phyloP scores from a whole-genome alignment of 305 asterid genomes.

The Solanum hybrid region DNA sequence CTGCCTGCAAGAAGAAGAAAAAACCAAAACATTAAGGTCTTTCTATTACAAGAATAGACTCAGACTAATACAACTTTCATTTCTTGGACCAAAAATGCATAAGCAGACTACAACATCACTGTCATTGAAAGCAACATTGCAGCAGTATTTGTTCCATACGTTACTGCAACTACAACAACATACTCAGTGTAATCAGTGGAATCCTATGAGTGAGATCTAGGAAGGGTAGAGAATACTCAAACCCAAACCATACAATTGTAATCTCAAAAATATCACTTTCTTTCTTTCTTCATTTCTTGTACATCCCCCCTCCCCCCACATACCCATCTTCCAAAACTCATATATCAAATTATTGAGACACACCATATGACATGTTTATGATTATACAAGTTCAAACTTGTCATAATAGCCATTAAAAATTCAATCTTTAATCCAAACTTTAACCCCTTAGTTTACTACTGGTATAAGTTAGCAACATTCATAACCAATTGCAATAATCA shows the following conservation, averaged over 20 bases:
- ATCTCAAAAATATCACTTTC: background rate
- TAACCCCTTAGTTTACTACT: background rate
- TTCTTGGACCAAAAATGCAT: background rate
- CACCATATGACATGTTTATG: background rate
- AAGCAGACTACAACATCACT: background rate
- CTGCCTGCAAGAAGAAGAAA: constrained; percentile 62
- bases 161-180: background rate
- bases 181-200: background rate
- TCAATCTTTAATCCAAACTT: background rate
- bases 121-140: constrained; percentile 21
- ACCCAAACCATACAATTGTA: background rate
- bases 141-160: constrained; percentile 9
- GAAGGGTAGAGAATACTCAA: too few relatives aligned
- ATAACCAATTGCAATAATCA: background rate
- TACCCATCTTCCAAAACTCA: background rate
- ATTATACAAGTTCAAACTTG: background rate
- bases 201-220: too few relatives aligned
- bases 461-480: background rate
- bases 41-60: background rate
- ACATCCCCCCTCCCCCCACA: background rate
- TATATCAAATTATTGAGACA: background rate
- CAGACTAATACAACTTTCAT: constrained; percentile 11
- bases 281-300: background rate
- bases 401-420: background rate
- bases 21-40: background rate